A percentile compares a stretch with the other conserved stretches of the same genome.
Evolutionary conservation across 2,329 filamentous ascomycete species (phyloP).

Genomic region (Hymenoscyphus linearis): DNA sequence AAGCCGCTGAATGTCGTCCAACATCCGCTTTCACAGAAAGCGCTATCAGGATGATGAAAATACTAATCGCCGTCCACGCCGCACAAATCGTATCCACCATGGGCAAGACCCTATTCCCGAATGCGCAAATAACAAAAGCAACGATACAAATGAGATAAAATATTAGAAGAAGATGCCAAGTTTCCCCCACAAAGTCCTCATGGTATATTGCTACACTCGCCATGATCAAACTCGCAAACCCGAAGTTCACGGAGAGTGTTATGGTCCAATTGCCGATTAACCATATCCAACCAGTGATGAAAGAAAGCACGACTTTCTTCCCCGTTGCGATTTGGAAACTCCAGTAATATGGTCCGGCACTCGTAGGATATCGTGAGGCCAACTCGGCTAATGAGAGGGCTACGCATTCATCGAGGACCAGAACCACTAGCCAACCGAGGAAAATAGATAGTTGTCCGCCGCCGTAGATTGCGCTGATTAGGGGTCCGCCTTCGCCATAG

Average conservation of each 20-base stretch:
- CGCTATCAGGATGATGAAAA: constrained; percentile 51
- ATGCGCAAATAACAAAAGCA: constrained; percentile 59
- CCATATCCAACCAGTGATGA: constrained; percentile 72
- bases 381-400: constrained; percentile 68
- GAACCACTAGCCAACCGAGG: constrained; percentile 50
- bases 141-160: constrained; percentile 64
- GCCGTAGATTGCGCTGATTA: constrained; percentile 30
- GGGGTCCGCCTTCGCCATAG: constrained; percentile 39
- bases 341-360: constrained; percentile 74
- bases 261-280: constrained; percentile 78
- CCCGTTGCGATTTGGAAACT: constrained; percentile 64
- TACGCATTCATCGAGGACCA: constrained; percentile 57
- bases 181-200: constrained; percentile 44
- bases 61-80: constrained; percentile 49
- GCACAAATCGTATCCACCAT: constrained; percentile 54
- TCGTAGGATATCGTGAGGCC: constrained; percentile 71
- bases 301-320: constrained; percentile 60
- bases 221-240: constrained; percentile 51
- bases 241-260: constrained; percentile 77
- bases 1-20: constrained; percentile 46
- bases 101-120: constrained; percentile 64
- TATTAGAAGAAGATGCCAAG: constrained; percentile 66
- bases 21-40: constrained; percentile 49
- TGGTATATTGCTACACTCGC: constrained; percentile 49
- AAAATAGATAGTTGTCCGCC: constrained; percentile 50